A percentile compares a stretch with the other conserved stretches of the same genome.
phyloP scores from a whole-genome alignment of 2,329 filamentous ascomycete genomes.

The Lasiodiplodia theobromae region DNA sequence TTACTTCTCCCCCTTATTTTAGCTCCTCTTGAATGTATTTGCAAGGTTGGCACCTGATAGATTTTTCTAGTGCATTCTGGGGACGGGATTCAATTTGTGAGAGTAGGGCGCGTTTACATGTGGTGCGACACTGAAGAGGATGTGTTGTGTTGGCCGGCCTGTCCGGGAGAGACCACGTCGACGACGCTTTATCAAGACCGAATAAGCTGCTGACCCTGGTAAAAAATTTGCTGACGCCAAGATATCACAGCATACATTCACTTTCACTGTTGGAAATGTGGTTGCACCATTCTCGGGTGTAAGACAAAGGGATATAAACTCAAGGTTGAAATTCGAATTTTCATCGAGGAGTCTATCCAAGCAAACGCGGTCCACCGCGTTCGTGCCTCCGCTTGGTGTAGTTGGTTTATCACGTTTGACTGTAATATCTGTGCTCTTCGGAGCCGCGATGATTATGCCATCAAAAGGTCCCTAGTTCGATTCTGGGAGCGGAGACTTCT shows the following conservation, averaged over 20 bases:
- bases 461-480: conserved; percentile 43
- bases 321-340: fast-evolving
- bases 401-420: conserved; percentile 48
- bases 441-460: conserved; percentile 34
- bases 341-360: background rate
- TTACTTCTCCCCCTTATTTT: no score
- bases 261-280: background rate
- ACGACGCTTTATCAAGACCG: no score
- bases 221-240: background rate
- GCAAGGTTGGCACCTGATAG: no score
- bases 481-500: conserved; percentile 42
- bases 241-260: background rate
- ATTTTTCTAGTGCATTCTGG: no score
- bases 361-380: conserved; percentile 6
- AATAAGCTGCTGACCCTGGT: no score
- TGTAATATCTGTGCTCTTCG: conserved; percentile 38
- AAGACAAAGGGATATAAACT: background rate
- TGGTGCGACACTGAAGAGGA: no score
- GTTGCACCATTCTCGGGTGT: no score
- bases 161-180: no score
- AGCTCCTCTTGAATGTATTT: no score
- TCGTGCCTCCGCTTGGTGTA: conserved; percentile 30
- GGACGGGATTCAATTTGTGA: no score
- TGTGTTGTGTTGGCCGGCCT: no score
- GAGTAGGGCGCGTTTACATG: no score